Percentiles rank a stretch among this genome's conserved stretches.
Conservation (phyloP, 108 stramenopile genomes). For the Cyclotella atomus region DNA sequence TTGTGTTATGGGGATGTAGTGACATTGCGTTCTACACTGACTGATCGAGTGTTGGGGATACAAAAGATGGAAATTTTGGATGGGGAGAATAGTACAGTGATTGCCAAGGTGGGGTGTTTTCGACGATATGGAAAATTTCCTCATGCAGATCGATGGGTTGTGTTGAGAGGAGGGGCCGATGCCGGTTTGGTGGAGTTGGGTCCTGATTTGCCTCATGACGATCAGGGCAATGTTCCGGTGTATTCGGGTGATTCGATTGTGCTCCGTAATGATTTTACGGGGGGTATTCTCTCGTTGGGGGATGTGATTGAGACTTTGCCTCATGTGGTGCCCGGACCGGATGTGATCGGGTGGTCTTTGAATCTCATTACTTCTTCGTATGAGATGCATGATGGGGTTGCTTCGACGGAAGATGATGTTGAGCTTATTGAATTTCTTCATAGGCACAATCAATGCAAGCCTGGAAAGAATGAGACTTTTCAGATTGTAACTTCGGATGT, state of each 20-base stretch:
- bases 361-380: slow-evolving; percentile 44
- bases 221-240: slow-evolving; percentile 44
- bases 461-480: slow-evolving; percentile 65
- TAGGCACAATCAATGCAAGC: slow-evolving; percentile 53
- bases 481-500: slow-evolving; percentile 49
- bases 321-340: slow-evolving; percentile 27
- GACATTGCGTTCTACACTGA: slow-evolving; percentile 22
- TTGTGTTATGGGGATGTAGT: slow-evolving; percentile 46
- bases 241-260: slow-evolving; percentile 68
- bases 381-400: slow-evolving; percentile 41
- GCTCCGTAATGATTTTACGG: slow-evolving; percentile 64
- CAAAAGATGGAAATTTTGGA: slow-evolving; percentile 14
- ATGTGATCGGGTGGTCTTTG: slow-evolving; percentile 34
- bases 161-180: slow-evolving; percentile 38
- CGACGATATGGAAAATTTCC: slow-evolving; percentile 37
- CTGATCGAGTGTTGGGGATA: slow-evolving; percentile 39
- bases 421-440: slow-evolving; percentile 60
- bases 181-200: slow-evolving; percentile 36
- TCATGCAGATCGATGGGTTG: slow-evolving; percentile 40
- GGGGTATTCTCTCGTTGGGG: slow-evolving; percentile 67
- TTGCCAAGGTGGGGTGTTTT: slow-evolving; percentile 46
- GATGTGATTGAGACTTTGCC: slow-evolving; percentile 1
- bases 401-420: slow-evolving; percentile 40
- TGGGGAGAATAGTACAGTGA: background rate
- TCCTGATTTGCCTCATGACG: background rate